Base-by-base conservation (phyloP, 108 stramenopile species). In the Skeletonema potamos region DNA sequence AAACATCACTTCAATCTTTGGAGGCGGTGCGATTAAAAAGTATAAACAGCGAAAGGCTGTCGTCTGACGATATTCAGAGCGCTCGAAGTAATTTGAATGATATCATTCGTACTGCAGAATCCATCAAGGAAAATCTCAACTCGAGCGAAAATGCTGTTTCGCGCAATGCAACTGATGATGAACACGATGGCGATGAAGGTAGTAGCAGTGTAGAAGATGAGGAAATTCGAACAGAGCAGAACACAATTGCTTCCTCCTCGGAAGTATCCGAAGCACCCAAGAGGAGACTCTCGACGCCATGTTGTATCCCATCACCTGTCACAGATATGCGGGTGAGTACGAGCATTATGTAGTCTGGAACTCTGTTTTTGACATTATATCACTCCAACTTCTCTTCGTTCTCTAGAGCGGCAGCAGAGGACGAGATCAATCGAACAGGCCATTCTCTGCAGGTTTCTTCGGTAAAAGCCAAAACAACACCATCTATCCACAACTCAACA, bases 51-150 rank as follows among this genome's bases (percentile, higher is more conserved):
- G 30, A 62, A 22, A n/a, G 37, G 13, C 60, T 76, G n/a, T 68
- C 74, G n/a, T 39, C 54, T n/a, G 33, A 55, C 60, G 74, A 76
- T 29, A 55, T 68, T 36, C 60, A 63, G 22, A 63, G 54, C 24
- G 74, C 61, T 12, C 63, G 62, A 13, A 37, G 61, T 27, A 63
- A 62, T 26, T 48, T 76, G 22, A 62, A 61, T 36, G 67, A 68
- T 44, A 33, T 76, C 54, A 68, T 68, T 30, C 74, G 67, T 12
- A 68, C 74, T 57, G 74, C 74, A 61, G 74, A 76, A 68, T 68
- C 66, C 11, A 76, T 76, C 20, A 76, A 62, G 58, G 54, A 68
- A 54, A 62, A 55, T 36, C 60, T 76, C 59, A 10, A n/a, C 15
- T 41, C 39, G 39, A n/a, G 9, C 12, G 36, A 37, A 37, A 11